These are phyloP conservation scores for Kernera saxatilis DNA, from an alignment of 345 rosid genomes.

Conservation along the genomic window DNA sequence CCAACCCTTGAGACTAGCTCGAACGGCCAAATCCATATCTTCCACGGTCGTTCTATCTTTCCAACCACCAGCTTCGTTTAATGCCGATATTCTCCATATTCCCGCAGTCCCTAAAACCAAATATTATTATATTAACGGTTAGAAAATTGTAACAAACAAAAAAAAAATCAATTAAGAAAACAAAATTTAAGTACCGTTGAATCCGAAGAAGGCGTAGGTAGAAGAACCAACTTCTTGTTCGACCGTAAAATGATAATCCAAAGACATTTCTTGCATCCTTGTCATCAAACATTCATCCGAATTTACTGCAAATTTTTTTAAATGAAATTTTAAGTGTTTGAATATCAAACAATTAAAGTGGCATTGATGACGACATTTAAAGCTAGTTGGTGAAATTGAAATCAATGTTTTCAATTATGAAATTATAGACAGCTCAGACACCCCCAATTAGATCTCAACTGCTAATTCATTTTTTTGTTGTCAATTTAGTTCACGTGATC, in stretches of 20 bases:
- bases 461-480: no score
- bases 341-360: background rate
- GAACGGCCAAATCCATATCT: constrained; percentile 96
- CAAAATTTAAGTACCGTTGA: constrained; percentile 51
- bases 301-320: constrained; percentile 50
- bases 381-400: background rate
- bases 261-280: constrained; percentile 97
- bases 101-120: constrained; percentile 82
- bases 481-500: constrained; percentile 45
- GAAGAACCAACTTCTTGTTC: constrained; percentile 99
- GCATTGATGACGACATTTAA: constrained; percentile 14
- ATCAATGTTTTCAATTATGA: background rate
- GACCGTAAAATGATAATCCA: constrained; percentile 89
- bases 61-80: constrained; percentile 98
- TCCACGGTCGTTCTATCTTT: constrained; percentile 98
- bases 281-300: constrained; percentile 95
- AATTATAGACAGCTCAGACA: constrained; percentile 6
- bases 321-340: background rate
- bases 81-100: constrained; percentile 83
- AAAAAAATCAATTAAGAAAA: background rate
- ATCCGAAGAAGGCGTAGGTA: constrained; percentile 89
- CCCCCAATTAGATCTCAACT: constrained; percentile 24
- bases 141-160: background rate
- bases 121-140: background rate
- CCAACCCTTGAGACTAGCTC: constrained; percentile 99